phyloP scores from a whole-genome alignment of 495 filamentous ascomycete genomes.

The Lasiosphaeris hirsuta region DNA sequence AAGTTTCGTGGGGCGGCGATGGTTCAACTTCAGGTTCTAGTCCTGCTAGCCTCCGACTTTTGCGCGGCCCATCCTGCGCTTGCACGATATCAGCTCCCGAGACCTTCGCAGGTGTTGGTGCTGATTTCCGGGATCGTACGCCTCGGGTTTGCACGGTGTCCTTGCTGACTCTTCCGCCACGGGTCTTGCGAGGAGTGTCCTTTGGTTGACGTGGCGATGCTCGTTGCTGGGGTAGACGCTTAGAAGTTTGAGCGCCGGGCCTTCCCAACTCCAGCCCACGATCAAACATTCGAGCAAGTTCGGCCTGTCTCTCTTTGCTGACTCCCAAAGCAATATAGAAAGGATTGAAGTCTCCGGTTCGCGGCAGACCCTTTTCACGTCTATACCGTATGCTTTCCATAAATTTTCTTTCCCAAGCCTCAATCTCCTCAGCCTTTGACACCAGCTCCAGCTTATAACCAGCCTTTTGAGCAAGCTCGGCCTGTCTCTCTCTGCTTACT shows the following conservation, averaged over 20 bases:
- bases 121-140: too few species aligned
- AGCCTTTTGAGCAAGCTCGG: background rate
- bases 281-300: conserved; percentile 3
- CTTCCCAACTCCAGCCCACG: background rate
- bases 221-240: conserved; percentile 5
- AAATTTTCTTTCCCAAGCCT: background rate
- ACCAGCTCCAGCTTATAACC: background rate
- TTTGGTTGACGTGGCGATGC: conserved; percentile 1
- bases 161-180: too few species aligned
- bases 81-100: background rate
- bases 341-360: too few species aligned
- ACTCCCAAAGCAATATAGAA: background rate
- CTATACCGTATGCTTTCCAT: too few species aligned
- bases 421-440: background rate
- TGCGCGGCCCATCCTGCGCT: conserved; percentile 13
- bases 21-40: conserved; percentile 19
- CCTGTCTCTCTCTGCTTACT: conserved; percentile 4
- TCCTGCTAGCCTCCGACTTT: conserved; percentile 18
- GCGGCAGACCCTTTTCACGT: too few species aligned
- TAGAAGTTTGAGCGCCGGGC: background rate
- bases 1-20: conserved; percentile 1
- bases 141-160: too few species aligned
- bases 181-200: too few species aligned
- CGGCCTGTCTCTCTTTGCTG: background rate
- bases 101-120: background rate